Conservation (phyloP, 257 asterid genomes). For the Avicennia marina region DNA sequence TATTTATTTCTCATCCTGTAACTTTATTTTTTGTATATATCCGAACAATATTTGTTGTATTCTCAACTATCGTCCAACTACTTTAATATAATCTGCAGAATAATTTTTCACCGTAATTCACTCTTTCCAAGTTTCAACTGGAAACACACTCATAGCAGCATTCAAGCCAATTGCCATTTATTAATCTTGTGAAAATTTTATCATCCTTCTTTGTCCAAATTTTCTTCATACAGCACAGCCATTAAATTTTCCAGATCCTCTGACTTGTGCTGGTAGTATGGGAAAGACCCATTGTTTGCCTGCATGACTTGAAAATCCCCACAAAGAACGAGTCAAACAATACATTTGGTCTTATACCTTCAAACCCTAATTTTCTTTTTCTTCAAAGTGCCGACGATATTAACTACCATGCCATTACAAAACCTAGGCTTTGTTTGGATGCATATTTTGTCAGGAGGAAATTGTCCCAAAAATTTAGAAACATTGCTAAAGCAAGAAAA, state of each 20-base stretch:
- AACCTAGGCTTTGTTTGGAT: too few species aligned
- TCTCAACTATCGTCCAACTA: too few species aligned
- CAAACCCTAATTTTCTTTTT: not conserved
- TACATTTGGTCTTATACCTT: constrained; percentile 20
- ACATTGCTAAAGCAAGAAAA: too few species aligned
- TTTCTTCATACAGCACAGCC: constrained; percentile 1
- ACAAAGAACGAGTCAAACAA: constrained; percentile 18
- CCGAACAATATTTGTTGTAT: too few species aligned
- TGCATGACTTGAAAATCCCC: constrained; percentile 19
- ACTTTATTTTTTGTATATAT: too few species aligned
- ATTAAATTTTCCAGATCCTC: constrained; percentile 14
- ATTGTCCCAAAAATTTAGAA: too few species aligned
- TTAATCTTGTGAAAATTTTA: too few species aligned
- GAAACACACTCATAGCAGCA: too few species aligned
- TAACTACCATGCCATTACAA: not conserved
- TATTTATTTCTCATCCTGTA: not conserved
- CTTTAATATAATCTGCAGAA: too few species aligned
- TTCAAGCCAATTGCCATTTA: too few species aligned
- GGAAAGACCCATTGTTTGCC: constrained; percentile 13
- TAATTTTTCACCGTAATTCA: not conserved
- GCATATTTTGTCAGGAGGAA: too few species aligned
- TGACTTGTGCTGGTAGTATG: constrained; percentile 18
- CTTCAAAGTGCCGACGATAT: constrained; percentile 6
- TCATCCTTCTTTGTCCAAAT: constrained; percentile 12
- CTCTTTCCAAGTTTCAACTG: not conserved